Base-by-base conservation (phyloP, 768 basidiomycete species). In the Lanmaoa rubissima region DNA sequence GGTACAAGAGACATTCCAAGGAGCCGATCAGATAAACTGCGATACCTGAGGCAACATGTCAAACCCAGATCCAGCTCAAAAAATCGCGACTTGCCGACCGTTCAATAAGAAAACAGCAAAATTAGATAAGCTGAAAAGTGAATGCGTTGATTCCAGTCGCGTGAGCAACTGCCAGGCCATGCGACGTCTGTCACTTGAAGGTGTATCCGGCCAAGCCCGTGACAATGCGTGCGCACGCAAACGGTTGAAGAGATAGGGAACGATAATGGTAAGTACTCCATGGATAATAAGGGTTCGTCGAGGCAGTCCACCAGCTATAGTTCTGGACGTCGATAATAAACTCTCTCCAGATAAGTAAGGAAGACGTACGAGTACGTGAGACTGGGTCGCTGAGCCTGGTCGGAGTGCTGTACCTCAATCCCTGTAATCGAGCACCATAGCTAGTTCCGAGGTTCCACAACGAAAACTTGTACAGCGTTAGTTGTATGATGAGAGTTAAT, bases 131-230 rank as follows among this genome's bases (percentile, higher is more conserved):
- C 83, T 79, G 42, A 88, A 69, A 16, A 84, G 69, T 5, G 82
- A 78, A 58, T 92, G 83, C 0, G 78, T 65, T 6, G 88, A 84
- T 76, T 96, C 93, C 1, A 87, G 60, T 41, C 79, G 78, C 16
- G 81, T 81, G 13, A 96, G 75, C 0, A 78, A 48, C 52, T 81
- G 82, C 94, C 93, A 96, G 44, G 82, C 78, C 68, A 81, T 85
- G 35, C 88, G 82, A 40, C 90, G 79, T 59, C 76, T 76, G 72
- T 94, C 90, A 43, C 83, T 86, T 31, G 87, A 84, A 3, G 94
- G 94, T 4, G 89, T 83, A 69, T 97, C 94, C 1, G 94, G 93
- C 94, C 94, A 97, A 42, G 94, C 86, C 59, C 78, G 77, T 2
- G 92, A 92, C 21, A 97, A 76, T 1, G 92, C 93, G 69, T 90